Percentiles rank a stretch among this genome's conserved stretches.
Evolutionary conservation across 352 stramenopile genomes (phyloP).

Genomic region (Poterioochromonas sp.): DNA sequence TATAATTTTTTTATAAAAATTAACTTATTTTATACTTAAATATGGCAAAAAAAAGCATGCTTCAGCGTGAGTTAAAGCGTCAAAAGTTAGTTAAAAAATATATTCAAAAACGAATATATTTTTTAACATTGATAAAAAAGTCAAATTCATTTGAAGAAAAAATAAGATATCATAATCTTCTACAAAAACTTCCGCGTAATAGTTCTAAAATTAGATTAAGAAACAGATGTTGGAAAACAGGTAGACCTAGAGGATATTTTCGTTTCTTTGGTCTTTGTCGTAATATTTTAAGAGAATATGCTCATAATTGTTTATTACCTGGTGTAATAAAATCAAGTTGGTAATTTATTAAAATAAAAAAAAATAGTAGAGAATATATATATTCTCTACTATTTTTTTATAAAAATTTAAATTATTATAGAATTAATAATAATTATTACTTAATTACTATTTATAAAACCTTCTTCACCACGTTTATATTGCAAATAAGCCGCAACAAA

Average conservation of each 20-base stretch:
- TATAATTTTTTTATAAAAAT: slow-evolving; percentile 31
- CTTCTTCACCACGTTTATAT: slow-evolving; percentile 25
- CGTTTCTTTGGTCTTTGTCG: slow-evolving; percentile 27
- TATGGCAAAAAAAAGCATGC: slow-evolving; percentile 32
- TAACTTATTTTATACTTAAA: background rate
- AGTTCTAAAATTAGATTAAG: slow-evolving; percentile 16
- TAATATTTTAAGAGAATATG: slow-evolving; percentile 17
- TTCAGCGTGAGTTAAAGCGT: slow-evolving; percentile 22
- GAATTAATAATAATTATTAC: background rate
- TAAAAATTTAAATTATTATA: slow-evolving; percentile 24
- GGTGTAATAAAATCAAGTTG: slow-evolving; percentile 31
- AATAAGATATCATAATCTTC: background rate
- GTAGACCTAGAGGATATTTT: slow-evolving; percentile 22
- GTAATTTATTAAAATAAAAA: slow-evolving; percentile 11
- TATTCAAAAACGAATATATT: slow-evolving; percentile 10
- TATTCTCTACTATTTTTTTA: slow-evolving; percentile 1
- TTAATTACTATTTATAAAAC: background rate
- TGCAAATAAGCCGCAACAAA: slow-evolving; percentile 34
- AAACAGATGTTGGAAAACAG: slow-evolving; percentile 31
- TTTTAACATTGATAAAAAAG: slow-evolving; percentile 24
- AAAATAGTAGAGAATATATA: background rate
- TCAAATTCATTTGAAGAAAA: slow-evolving; percentile 28
- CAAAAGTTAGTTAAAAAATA: slow-evolving; percentile 28
- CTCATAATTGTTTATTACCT: slow-evolving; percentile 31
- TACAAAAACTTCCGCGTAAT: slow-evolving; percentile 34